phyloP scores from a whole-genome alignment of 257 asterid genomes.

The Mentha longifolia region DNA sequence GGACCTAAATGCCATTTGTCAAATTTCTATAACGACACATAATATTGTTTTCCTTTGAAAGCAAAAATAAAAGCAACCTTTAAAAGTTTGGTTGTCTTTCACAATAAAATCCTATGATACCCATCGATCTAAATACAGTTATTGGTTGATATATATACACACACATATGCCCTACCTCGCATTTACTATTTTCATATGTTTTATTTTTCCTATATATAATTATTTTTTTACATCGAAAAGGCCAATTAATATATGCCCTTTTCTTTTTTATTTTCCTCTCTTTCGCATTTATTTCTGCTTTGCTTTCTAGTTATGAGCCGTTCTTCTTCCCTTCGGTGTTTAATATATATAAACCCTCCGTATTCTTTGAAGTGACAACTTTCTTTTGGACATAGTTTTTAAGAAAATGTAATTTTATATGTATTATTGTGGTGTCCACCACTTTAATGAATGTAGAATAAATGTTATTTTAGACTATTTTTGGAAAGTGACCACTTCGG shows the following conservation, averaged over 20 bases:
- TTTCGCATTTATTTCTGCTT: background rate
- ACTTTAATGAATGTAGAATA: no score
- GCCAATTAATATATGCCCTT: background rate
- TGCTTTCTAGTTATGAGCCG: background rate
- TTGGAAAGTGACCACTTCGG: no score
- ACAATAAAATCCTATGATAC: constrained; percentile 20
- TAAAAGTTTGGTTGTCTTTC: constrained; percentile 28
- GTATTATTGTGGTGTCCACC: no score
- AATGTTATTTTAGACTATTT: no score
- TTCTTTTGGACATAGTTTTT: no score
- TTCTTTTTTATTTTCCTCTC: background rate
- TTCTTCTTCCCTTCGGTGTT: background rate
- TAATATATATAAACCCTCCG: no score
- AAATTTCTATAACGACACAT: constrained; percentile 15
- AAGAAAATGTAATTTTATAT: no score
- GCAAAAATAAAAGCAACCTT: constrained; percentile 37
- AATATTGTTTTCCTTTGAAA: constrained; percentile 19
- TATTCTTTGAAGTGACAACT: no score
- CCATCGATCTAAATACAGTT: background rate
- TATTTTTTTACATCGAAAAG: background rate
- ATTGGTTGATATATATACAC: constrained; percentile 24
- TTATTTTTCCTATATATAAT: background rate
- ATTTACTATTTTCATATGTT: constrained; percentile 24
- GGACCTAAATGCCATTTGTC: constrained; percentile 35
- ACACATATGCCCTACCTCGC: constrained; percentile 14